These are phyloP conservation scores for Trichoderma atroviride DNA, from an alignment of 2,329 filamentous ascomycete genomes.

Conservation along the genomic window DNA sequence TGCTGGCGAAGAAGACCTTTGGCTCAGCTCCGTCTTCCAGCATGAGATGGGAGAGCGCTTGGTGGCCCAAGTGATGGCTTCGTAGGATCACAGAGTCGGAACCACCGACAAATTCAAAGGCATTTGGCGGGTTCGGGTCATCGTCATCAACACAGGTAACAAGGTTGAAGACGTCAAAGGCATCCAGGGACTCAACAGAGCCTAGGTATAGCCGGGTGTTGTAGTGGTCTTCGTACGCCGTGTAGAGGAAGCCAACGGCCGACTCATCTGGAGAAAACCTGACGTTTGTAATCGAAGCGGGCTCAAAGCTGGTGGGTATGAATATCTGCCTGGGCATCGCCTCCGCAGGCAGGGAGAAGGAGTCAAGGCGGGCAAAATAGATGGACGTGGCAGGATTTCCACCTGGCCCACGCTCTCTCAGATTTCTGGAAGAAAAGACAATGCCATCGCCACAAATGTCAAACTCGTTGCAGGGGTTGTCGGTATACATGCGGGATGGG, in stretches of 20 bases:
- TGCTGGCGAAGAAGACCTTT: slow-evolving; percentile 32
- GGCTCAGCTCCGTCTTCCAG: slow-evolving; percentile 37
- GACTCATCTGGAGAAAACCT: slow-evolving; percentile 44
- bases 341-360: slow-evolving; percentile 34
- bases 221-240: slow-evolving; percentile 31
- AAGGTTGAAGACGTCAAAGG: slow-evolving; percentile 25
- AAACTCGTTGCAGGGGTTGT: slow-evolving; percentile 34
- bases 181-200: slow-evolving; percentile 27
- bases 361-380: slow-evolving; percentile 41
- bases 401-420: slow-evolving; percentile 22
- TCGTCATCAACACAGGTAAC: slow-evolving; percentile 4
- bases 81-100: slow-evolving; percentile 40
- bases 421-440: slow-evolving; percentile 38
- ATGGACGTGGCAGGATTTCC: slow-evolving; percentile 31
- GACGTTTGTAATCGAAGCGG: slow-evolving; percentile 33
- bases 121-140: slow-evolving; percentile 34
- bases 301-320: slow-evolving; percentile 25
- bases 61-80: slow-evolving; percentile 40
- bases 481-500: slow-evolving; percentile 34
- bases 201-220: slow-evolving; percentile 39
- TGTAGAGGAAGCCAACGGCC: slow-evolving; percentile 41
- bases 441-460: slow-evolving; percentile 42
- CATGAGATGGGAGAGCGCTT: slow-evolving; percentile 39
- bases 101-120: slow-evolving; percentile 42
- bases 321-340: slow-evolving; percentile 34